phyloP scores from a whole-genome alignment of 1,139 yeast species.

The Pichia sp. region DNA sequence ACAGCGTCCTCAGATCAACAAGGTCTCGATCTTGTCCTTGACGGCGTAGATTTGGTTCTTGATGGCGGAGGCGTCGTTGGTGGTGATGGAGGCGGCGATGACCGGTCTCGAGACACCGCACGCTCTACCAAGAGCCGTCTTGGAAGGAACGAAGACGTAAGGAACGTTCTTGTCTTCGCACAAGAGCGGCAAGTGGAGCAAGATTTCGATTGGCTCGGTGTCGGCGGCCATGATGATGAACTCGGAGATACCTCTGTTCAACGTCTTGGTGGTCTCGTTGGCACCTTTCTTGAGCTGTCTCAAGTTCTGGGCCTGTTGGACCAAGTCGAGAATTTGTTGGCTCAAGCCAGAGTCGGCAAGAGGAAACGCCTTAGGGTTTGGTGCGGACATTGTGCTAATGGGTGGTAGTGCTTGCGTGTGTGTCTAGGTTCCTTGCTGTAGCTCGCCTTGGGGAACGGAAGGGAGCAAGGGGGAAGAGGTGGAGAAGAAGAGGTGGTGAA shows the following conservation, averaged over 20 bases:
- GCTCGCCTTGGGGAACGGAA: conserved; percentile 34
- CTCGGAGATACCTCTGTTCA: conserved; percentile 99
- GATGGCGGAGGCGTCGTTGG: conserved; percentile 97
- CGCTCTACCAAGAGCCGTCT: conserved; percentile 98
- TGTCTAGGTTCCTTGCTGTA: conserved; percentile 61
- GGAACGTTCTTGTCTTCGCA: conserved; percentile 99
- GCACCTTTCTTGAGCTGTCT: conserved; percentile 99
- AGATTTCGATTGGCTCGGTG: conserved; percentile 97
- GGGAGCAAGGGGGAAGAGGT: not conserved
- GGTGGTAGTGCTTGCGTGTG: not conserved
- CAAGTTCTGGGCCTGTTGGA: conserved; percentile 95
- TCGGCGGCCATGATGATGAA: conserved; percentile 99
- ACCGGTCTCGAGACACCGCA: conserved; percentile 99
- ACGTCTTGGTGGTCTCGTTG: conserved; percentile 98
- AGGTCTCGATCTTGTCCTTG: conserved; percentile 98
- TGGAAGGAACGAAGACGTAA: conserved; percentile 96
- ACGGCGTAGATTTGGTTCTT: conserved; percentile 95
- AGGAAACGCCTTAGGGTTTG: conserved; percentile 97
- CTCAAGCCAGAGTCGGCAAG: conserved; percentile 93
- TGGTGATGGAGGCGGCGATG: conserved; percentile 96
- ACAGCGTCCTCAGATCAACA: conserved; percentile 60
- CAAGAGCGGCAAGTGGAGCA: conserved; percentile 92
- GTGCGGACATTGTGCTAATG: conserved; percentile 51
- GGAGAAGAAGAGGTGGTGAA: not conserved
- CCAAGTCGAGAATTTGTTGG: conserved; percentile 96